phyloP scores from a whole-genome alignment of 2,329 filamentous ascomycete species.

The Blastomyces parvus region DNA sequence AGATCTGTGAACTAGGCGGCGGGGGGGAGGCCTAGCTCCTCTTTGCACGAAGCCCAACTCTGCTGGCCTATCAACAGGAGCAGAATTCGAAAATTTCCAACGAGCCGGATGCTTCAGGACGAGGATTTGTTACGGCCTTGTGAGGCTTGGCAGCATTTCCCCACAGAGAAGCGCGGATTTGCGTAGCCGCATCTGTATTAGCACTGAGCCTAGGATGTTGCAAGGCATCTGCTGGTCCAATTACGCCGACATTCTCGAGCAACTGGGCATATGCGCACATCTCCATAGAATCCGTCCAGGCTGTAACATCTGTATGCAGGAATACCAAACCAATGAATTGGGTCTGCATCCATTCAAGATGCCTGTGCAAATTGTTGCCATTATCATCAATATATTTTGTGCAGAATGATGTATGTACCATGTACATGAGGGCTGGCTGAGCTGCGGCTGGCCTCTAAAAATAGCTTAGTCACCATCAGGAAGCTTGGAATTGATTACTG shows the following conservation, averaged over 20 bases:
- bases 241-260: not conserved
- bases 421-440: not conserved
- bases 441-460: not conserved
- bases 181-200: not conserved
- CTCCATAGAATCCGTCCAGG: not conserved
- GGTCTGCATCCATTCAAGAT: not conserved
- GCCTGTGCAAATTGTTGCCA: not conserved
- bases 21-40: not conserved
- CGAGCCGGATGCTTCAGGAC: not conserved
- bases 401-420: no score
- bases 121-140: not conserved
- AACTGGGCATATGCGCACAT: not conserved
- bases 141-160: not conserved
- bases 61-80: constrained; percentile 1
- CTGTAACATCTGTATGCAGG: not conserved
- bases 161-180: not conserved
- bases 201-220: not conserved
- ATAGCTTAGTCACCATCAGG: not conserved
- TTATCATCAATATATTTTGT: not conserved
- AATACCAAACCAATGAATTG: not conserved
- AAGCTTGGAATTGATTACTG: not conserved
- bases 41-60: not conserved
- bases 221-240: not conserved
- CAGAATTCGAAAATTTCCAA: not conserved
- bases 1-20: not conserved